phyloP scores from a whole-genome alignment of 2,329 filamentous ascomycete species.

The Coniochaeta hoffmannii region DNA sequence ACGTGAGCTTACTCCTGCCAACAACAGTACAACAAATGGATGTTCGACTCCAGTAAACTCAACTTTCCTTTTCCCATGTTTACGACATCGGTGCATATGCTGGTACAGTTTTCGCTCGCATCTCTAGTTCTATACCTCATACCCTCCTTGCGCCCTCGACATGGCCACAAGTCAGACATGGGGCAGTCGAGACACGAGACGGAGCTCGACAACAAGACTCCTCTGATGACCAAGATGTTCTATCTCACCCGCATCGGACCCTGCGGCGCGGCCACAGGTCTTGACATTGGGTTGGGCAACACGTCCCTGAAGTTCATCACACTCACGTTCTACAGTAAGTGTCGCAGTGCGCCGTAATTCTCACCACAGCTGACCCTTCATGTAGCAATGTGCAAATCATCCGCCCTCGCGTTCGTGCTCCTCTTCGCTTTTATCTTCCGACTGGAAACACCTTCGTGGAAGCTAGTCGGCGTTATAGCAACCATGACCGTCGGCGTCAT shows the following conservation, averaged over 20 bases:
- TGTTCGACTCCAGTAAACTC: slow-evolving; percentile 81
- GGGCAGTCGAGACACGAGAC: slow-evolving; percentile 43
- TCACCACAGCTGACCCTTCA: slow-evolving; percentile 14
- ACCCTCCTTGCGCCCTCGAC: slow-evolving; percentile 69
- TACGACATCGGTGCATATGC: slow-evolving; percentile 91
- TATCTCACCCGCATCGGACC: slow-evolving; percentile 88
- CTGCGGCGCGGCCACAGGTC: slow-evolving; percentile 83
- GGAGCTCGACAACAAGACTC: slow-evolving; percentile 37
- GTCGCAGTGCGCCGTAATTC: slow-evolving; percentile 4
- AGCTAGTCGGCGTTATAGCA: slow-evolving; percentile 77
- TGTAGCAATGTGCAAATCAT: slow-evolving; percentile 94
- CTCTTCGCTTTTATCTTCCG: slow-evolving; percentile 92
- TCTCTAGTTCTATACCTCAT: slow-evolving; percentile 72
- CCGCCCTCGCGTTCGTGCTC: slow-evolving; percentile 88
- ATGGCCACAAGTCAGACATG: slow-evolving; percentile 36
- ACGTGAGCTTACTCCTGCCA: slow-evolving; percentile 17
- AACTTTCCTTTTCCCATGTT: slow-evolving; percentile 94
- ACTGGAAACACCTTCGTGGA: slow-evolving; percentile 80
- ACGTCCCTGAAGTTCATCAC: slow-evolving; percentile 94
- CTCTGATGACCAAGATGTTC: slow-evolving; percentile 81
- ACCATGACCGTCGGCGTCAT: slow-evolving; percentile 90
- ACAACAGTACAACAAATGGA: slow-evolving; percentile 97
- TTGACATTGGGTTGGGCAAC: slow-evolving; percentile 94
- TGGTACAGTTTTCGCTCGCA: slow-evolving; percentile 82
- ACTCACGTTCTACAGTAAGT: slow-evolving; percentile 86